Conservation (phyloP, 2,329 filamentous ascomycete species). For the Fusarium sp. region DNA sequence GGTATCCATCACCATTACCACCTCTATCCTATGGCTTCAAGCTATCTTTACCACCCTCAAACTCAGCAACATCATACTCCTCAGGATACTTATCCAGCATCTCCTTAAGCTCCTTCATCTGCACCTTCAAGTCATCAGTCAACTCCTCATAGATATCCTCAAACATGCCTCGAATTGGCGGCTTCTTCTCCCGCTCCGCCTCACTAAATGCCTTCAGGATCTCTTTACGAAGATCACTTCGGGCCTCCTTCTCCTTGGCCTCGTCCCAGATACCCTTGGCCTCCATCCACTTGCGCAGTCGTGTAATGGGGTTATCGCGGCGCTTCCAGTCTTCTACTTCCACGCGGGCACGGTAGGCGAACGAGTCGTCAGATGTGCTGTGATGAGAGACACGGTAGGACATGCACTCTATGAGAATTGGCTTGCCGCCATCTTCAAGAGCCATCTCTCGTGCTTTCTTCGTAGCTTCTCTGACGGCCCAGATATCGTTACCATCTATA, state of each 20-base stretch:
- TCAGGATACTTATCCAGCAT: conserved; percentile 87
- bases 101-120: conserved; percentile 78
- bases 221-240: conserved; percentile 75
- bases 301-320: conserved; percentile 87
- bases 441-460: conserved; percentile 81
- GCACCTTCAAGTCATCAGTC: conserved; percentile 79
- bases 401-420: conserved; percentile 93
- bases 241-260: conserved; percentile 77
- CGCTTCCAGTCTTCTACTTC: conserved; percentile 98
- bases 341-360: conserved; percentile 91
- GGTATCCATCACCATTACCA: background rate
- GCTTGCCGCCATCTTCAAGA: conserved; percentile 81
- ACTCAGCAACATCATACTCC: conserved; percentile 87
- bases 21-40: conserved; percentile 54
- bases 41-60: conserved; percentile 77
- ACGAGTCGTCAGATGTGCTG: conserved; percentile 96
- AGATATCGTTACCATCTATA: conserved; percentile 94
- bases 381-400: conserved; percentile 98
- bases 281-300: conserved; percentile 92
- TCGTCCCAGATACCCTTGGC: conserved; percentile 86
- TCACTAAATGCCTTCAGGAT: conserved; percentile 86
- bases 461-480: conserved; percentile 85
- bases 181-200: conserved; percentile 85
- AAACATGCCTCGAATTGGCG: conserved; percentile 78
- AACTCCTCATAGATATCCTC: conserved; percentile 90